Evolutionary conservation across 2,329 filamentous ascomycete species (phyloP), one percentile per base, ranked within the genome.

Genomic region (Plectosphaerella sp.): DNA sequence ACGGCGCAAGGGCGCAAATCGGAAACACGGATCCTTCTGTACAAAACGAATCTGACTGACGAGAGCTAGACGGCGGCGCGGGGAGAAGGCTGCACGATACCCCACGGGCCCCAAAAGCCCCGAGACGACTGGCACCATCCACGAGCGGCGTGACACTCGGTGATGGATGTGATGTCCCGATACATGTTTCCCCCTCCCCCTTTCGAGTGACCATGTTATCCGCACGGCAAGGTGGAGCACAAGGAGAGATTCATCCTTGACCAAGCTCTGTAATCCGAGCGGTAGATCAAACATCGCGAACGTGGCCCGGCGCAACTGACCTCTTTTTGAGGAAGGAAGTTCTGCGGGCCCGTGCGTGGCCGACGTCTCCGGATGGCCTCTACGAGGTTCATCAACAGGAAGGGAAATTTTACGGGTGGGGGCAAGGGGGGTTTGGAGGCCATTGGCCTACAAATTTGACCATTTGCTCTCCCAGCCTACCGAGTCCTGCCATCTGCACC

Each of bases 141-240:
- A 20, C 39, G 53, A 39, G 51, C 24, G 50, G n/a, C 48, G 41
- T 51, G 47, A 47, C 45, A 39, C 43, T 43, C 49, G 54, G 47
- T 51, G 49, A 54, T 50, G 47, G n/a, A n/a, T 54, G 33, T 45
- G 37, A 47, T 55, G n/a, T n/a, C n/a, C 20, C 41, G 33, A 16
- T 48, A 33, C 47, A 45, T 36, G 25, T 42, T 45, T 39, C 43
- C 28, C 28, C n/a, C n/a, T n/a, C n/a, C n/a, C n/a, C n/a, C n/a
- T n/a, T n/a, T 14, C 53, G 15, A 48, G 35, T 48, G 18, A 41
- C 18, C 33, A 54, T 48, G 22, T 22, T 49, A 50, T 81, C 81
- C 83, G 83, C 83, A 83, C 80, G 82, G 82, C 82, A 78, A 82
- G 83, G 83, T 87, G 83, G 83, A 87, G 83, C 82, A 81, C 83